phyloP scores from a whole-genome alignment of 78 protist species.

The Dictyostelium firmibasis region DNA sequence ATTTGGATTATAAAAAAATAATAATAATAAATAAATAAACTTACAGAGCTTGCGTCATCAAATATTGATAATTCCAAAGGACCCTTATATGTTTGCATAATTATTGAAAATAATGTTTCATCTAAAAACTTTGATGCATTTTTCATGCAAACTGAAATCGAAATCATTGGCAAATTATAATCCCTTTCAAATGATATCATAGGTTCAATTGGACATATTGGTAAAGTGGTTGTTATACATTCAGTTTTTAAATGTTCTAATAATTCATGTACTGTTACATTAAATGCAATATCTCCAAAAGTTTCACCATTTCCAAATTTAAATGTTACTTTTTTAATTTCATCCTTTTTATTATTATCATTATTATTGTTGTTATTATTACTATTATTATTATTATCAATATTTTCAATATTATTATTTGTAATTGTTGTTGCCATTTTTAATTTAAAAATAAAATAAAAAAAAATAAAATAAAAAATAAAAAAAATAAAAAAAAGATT shows the following conservation, averaged over 20 bases:
- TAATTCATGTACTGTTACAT: neutral
- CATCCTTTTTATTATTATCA: neutral
- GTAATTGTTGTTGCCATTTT: neutral
- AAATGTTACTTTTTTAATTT: neutral
- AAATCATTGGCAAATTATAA: constrained; percentile 38
- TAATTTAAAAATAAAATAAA: neutral
- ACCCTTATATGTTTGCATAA: constrained; percentile 49
- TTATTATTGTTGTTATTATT: neutral
- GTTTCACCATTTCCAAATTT: neutral
- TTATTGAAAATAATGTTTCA: constrained; percentile 41
- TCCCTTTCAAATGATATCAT: constrained; percentile 15
- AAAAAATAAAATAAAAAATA: too few relatives aligned
- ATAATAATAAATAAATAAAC: neutral
- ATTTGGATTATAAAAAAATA: neutral
- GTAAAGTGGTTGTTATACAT: neutral
- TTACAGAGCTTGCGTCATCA: constrained; percentile 68
- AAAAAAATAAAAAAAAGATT: too few relatives aligned
- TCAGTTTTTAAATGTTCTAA: neutral
- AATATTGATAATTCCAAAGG: constrained; percentile 56
- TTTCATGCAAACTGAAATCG: constrained; percentile 63
- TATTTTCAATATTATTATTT: too few relatives aligned
- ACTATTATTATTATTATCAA: neutral
- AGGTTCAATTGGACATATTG: neutral
- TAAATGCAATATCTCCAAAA: neutral
- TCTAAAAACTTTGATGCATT: constrained; percentile 34